These are phyloP conservation scores for Starmerella davenportii DNA, from an alignment of 805 yeast species.

Conservation along the genomic window DNA sequence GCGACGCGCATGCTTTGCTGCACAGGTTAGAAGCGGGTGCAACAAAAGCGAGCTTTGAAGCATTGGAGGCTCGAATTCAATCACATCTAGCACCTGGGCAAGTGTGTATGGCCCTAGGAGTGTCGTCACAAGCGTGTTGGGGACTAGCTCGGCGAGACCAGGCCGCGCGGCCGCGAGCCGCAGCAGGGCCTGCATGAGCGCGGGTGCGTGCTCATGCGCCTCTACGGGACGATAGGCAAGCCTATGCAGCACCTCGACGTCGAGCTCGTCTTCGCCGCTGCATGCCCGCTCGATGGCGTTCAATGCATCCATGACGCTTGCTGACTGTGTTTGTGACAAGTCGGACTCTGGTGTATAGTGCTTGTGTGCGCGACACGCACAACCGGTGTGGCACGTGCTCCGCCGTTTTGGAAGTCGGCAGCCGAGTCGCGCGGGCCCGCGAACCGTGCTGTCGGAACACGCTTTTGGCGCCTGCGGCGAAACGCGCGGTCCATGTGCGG, in stretches of 20 bases:
- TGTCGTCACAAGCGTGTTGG: slow-evolving; percentile 7
- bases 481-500: too few relatives aligned
- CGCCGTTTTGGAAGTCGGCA: too few relatives aligned
- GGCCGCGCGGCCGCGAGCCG: slow-evolving; percentile 6
- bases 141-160: slow-evolving; percentile 6
- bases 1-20: slow-evolving; percentile 3
- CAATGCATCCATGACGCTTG: not conserved
- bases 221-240: slow-evolving; percentile 2
- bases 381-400: too few relatives aligned
- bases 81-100: slow-evolving; percentile 7
- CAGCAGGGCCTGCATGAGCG: slow-evolving; percentile 10
- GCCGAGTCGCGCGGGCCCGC: too few relatives aligned
- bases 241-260: slow-evolving; percentile 6
- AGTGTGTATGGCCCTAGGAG: slow-evolving; percentile 8
- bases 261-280: slow-evolving; percentile 3
- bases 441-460: too few relatives aligned
- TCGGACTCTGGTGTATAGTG: too few relatives aligned
- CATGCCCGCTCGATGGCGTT: not conserved
- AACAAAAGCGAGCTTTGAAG: slow-evolving; percentile 8
- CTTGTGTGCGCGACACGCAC: too few relatives aligned
- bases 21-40: slow-evolving; percentile 7
- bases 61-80: slow-evolving; percentile 1
- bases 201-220: slow-evolving; percentile 3
- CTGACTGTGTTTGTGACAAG: not conserved
- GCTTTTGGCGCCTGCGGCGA: too few relatives aligned